Base-by-base conservation (phyloP, 1,139 yeast genomes). In the Geotrichum klebahnii region DNA sequence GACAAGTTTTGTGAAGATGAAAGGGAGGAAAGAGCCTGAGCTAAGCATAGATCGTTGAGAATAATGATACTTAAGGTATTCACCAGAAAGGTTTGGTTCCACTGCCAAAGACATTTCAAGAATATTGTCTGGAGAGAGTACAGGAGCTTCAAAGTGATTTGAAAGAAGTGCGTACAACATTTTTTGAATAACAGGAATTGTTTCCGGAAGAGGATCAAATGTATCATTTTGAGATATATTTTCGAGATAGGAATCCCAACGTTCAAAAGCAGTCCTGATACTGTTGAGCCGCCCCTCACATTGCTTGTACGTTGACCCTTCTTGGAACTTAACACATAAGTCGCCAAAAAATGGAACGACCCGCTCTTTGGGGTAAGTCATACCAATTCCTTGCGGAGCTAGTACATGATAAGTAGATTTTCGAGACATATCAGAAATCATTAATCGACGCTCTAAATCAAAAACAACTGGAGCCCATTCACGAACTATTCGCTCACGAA, bases 381-480 rank as follows among this genome's bases (percentile, higher is more conserved):
- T 79, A 29, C 96, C 96, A 58, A 89, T 75, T 4, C 95, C 95
- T 60, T 94, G 84, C 2, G 97, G 95, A 0, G 96, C 95, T 73
- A 84, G 77, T 9, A 85, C 86, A 64, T 84, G 89, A 58, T 79
- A 82, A 1, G 80, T 72, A 55, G 74, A 76, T 51, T 73, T 73
- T 33, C 72, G 62, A 26, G 67, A 58, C 19, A 78, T 71, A 41
- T 75, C 74, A 26, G 80, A 74, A 23, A 79, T 71, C 67, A 84
- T 73, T 48, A 82, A 76, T 57, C 95, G 76, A 61, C 95, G 75
- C 57, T 88, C 95, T 44, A 90, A 73, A 63, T 90, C 97, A 67
- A 86, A 88, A 26, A 89, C 82, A 24, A 92, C 95, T 0, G 95
- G 96, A 0, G 95, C 87, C 97, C 97, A 92, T 60, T 86, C 95